These are phyloP conservation scores for Rhizopogon rudus DNA, from an alignment of 768 basidiomycete species.

Conservation along the genomic window DNA sequence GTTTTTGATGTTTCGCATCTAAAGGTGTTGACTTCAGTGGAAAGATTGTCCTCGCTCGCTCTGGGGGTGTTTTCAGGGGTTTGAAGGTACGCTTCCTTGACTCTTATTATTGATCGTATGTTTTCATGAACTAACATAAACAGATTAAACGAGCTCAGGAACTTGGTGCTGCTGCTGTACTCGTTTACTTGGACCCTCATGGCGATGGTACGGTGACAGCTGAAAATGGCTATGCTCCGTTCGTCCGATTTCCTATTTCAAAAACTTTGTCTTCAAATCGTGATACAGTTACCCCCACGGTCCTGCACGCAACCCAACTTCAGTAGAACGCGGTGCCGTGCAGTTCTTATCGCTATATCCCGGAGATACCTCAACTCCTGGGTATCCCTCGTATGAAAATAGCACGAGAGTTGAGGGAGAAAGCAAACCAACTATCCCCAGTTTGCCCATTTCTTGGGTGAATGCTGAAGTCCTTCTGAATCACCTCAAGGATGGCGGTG, in stretches of 20 bases:
- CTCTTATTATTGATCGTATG: neutral
- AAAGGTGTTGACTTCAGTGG: conserved; percentile 56
- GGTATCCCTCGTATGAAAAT: conserved; percentile 63
- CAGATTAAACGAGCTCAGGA: conserved; percentile 62
- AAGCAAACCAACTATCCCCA: conserved; percentile 52
- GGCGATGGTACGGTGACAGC: conserved; percentile 63
- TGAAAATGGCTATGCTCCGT: conserved; percentile 51
- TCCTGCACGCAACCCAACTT: conserved; percentile 56
- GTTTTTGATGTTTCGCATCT: neutral
- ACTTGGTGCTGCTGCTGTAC: conserved; percentile 51
- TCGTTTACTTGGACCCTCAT: conserved; percentile 62
- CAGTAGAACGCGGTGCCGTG: conserved; percentile 63
- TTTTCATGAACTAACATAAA: conserved; percentile 1
- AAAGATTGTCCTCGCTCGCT: conserved; percentile 55
- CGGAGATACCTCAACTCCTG: conserved; percentile 43
- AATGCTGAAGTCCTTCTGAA: conserved; percentile 56
- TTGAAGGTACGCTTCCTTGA: conserved; percentile 41
- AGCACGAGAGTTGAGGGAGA: conserved; percentile 45
- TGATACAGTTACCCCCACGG: conserved; percentile 53
- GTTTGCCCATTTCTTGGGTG: conserved; percentile 61
- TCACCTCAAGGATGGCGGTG: conserved; percentile 39
- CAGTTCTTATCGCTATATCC: conserved; percentile 57
- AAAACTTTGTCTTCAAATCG: neutral
- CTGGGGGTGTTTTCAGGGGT: conserved; percentile 61
- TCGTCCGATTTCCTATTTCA: neutral